These are phyloP conservation scores for Parasitella parasitica DNA, from an alignment of 371 early-diverging fungal genomes.

Conservation along the genomic window DNA sequence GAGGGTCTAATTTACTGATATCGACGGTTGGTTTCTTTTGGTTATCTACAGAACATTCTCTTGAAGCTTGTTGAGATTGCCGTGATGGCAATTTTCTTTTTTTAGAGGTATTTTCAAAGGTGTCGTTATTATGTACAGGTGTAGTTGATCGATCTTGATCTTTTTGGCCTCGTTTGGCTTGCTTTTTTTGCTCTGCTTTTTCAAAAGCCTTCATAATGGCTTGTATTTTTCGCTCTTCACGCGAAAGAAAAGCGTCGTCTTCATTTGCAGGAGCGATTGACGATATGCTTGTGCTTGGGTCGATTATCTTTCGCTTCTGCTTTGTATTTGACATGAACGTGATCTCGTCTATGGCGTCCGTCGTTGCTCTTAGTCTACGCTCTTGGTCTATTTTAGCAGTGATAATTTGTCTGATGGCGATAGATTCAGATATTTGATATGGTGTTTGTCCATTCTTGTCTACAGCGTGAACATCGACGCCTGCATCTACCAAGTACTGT, in stretches of 20 bases:
- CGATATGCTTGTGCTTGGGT: conserved; percentile 14
- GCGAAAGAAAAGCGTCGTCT: conserved; percentile 3
- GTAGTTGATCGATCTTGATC: conserved; percentile 1
- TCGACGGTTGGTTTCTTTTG: conserved; percentile 12
- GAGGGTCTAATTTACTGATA: conserved; percentile 32
- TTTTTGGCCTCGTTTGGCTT: conserved; percentile 4
- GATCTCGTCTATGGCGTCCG: conserved; percentile 35
- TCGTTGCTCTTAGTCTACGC: conserved; percentile 35
- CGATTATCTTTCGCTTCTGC: conserved; percentile 23
- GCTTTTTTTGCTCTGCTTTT: conserved; percentile 25
- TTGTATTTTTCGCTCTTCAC: conserved; percentile 30
- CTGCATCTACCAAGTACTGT: conserved; percentile 58
- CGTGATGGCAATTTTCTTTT: conserved; percentile 5
- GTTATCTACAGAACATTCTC: conserved; percentile 33
- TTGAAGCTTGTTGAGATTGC: conserved; percentile 22
- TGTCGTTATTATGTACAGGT: conserved; percentile 4
- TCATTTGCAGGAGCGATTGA: conserved; percentile 5
- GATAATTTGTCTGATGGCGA: conserved; percentile 25
- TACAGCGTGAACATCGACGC: conserved; percentile 60
- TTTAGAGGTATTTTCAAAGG: conserved; percentile 5
- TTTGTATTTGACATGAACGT: conserved; percentile 42
- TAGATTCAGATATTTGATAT: conserved; percentile 50
- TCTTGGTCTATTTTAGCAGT: conserved; percentile 44
- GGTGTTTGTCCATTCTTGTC: conserved; percentile 57
- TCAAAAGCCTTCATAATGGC: conserved; percentile 34